phyloP scores from a whole-genome alignment of 1,284 basidiomycete species.

The Trametes versicolor region DNA sequence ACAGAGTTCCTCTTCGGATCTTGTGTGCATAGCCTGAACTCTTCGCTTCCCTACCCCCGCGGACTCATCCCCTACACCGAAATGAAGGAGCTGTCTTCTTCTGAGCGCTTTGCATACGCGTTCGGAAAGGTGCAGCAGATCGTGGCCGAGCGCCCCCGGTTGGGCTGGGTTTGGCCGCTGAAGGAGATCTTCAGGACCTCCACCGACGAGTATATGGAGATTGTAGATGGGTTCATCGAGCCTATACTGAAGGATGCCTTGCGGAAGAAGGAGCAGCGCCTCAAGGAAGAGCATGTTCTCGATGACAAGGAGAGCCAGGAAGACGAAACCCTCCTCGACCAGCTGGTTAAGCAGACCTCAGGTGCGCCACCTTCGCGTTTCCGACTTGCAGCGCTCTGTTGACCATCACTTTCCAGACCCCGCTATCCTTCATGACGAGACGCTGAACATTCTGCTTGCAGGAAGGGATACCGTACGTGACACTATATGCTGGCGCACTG shows the following conservation, averaged over 20 bases:
- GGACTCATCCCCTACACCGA: constrained; percentile 30
- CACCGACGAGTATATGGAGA: constrained; percentile 57
- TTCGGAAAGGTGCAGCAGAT: constrained; percentile 71
- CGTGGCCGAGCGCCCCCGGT: constrained; percentile 59
- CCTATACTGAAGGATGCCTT: constrained; percentile 67
- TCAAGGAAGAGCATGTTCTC: constrained; percentile 43
- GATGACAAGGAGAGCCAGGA: constrained; percentile 56
- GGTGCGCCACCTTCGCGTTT: constrained; percentile 48
- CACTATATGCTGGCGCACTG: neutral
- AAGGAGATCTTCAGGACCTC: constrained; percentile 71
- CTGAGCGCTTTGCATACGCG: constrained; percentile 62
- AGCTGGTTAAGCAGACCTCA: constrained; percentile 69
- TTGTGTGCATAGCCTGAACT: constrained; percentile 67
- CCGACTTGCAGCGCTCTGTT: neutral
- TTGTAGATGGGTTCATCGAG: constrained; percentile 68
- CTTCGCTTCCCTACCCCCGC: constrained; percentile 59
- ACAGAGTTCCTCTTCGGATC: constrained; percentile 76
- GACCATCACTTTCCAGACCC: constrained; percentile 50
- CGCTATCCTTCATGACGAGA: constrained; percentile 70
- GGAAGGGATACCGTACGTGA: constrained; percentile 70
- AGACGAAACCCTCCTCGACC: constrained; percentile 67
- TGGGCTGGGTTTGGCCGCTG: constrained; percentile 73
- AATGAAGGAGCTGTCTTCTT: constrained; percentile 24
- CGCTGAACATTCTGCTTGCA: constrained; percentile 78
- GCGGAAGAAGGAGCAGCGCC: constrained; percentile 35